Percentiles rank a stretch among this genome's conserved stretches.
phyloP scores from a whole-genome alignment of 805 yeast species.

The Hanseniaspora jakobsenii region DNA sequence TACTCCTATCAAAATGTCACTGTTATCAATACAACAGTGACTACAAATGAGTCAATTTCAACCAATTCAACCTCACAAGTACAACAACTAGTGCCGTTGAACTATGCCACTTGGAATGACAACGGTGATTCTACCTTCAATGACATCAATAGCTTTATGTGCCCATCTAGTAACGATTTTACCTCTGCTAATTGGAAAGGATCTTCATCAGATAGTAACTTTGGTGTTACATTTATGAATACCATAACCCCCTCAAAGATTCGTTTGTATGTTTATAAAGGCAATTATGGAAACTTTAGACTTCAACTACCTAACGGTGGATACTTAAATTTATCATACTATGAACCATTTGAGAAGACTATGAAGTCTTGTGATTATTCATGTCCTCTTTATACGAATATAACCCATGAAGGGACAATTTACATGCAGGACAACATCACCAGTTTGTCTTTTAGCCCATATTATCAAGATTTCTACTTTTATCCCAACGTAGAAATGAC shows the following conservation, averaged over 20 bases:
- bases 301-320: conserved; percentile 66
- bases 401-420: conserved; percentile 25
- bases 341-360: conserved; percentile 59
- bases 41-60: conserved; percentile 20
- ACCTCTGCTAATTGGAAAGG: conserved; percentile 46
- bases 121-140: conserved; percentile 30
- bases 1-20: conserved; percentile 20
- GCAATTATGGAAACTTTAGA: conserved; percentile 49
- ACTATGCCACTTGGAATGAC: conserved; percentile 40
- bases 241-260: conserved; percentile 56
- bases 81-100: conserved; percentile 50
- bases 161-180: conserved; percentile 38
- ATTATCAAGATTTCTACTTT: conserved; percentile 75
- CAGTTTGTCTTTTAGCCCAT: conserved; percentile 29
- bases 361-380: conserved; percentile 65
- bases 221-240: conserved; percentile 50
- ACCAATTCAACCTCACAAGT: conserved; percentile 33
- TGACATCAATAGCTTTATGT: conserved; percentile 33
- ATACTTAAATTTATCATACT: conserved; percentile 80
- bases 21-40: conserved; percentile 19
- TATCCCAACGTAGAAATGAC: conserved; percentile 53
- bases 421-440: conserved; percentile 24
- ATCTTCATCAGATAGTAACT: conserved; percentile 44
- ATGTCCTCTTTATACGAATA: conserved; percentile 56
- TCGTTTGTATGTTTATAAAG: conserved; percentile 48